Percentiles rank a stretch among this genome's conserved stretches.
Evolutionary conservation across 2,329 filamentous ascomycete species (phyloP).

Genomic region (Eutypella sp.): DNA sequence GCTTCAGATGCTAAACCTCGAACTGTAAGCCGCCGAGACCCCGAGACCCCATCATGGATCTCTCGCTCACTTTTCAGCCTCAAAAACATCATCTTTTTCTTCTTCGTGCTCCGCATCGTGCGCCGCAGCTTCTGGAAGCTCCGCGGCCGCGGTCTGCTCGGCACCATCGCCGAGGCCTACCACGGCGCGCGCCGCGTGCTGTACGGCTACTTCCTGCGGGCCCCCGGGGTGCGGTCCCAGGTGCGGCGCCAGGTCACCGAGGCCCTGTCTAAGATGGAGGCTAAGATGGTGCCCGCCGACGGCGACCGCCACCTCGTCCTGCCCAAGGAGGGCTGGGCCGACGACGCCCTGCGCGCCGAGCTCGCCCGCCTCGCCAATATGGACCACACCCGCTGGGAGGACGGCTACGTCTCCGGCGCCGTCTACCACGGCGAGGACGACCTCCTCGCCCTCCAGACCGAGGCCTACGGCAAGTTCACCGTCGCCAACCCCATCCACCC

Average conservation of each 20-base stretch:
- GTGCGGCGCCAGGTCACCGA: constrained; percentile 81
- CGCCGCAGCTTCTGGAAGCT: constrained; percentile 79
- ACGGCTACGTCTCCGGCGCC: constrained; percentile 87
- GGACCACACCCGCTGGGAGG: constrained; percentile 96
- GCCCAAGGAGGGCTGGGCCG: constrained; percentile 77
- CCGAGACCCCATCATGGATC: no score
- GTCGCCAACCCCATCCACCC: constrained; percentile 96
- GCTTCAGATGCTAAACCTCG: constrained; percentile 58
- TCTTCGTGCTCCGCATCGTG: constrained; percentile 80
- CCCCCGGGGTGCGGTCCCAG: constrained; percentile 80
- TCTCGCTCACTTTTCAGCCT: no score
- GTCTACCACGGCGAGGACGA: constrained; percentile 92
- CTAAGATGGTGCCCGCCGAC: constrained; percentile 73
- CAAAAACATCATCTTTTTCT: constrained; percentile 81
- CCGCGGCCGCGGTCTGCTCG: constrained; percentile 81
- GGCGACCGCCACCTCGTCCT: constrained; percentile 69
- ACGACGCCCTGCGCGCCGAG: constrained; percentile 75
- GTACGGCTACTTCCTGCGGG: constrained; percentile 80
- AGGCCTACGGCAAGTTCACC: constrained; percentile 90
- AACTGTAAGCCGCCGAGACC: no score
- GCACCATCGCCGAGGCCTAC: constrained; percentile 72
- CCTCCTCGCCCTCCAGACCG: constrained; percentile 77
- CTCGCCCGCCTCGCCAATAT: constrained; percentile 73
- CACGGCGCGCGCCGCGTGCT: constrained; percentile 63
- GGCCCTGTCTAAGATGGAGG: constrained; percentile 73